Evolutionary conservation across 495 filamentous ascomycete species (phyloP).

Genomic region (Xylaria palmicola): DNA sequence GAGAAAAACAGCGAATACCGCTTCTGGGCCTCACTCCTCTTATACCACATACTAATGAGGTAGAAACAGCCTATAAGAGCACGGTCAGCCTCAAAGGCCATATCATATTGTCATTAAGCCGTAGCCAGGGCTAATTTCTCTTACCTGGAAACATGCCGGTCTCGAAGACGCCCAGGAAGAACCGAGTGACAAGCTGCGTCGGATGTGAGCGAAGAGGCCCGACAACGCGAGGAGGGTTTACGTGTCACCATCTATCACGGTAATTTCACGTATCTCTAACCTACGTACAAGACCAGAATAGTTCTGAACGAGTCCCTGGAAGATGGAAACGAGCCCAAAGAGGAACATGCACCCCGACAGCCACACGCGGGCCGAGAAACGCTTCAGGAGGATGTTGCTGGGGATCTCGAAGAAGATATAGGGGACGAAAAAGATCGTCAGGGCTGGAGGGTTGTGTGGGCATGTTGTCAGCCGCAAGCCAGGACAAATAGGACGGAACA

Average conservation of each 20-base stretch:
- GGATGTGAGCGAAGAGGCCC: background rate
- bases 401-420: constrained; percentile 89
- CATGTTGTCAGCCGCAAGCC: background rate
- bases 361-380: constrained; percentile 79
- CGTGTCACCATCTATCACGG: background rate
- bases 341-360: constrained; percentile 75
- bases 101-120: constrained; percentile 27
- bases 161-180: constrained; percentile 87
- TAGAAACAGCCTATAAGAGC: constrained; percentile 65
- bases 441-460: constrained; percentile 37
- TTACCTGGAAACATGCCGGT: constrained; percentile 80
- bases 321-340: constrained; percentile 74
- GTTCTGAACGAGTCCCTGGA: constrained; percentile 77
- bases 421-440: constrained; percentile 91
- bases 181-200: constrained; percentile 65
- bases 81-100: background rate
- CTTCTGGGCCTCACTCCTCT: constrained; percentile 79
- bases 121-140: constrained; percentile 18
- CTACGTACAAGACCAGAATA: constrained; percentile 62
- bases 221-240: background rate
- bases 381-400: constrained; percentile 83
- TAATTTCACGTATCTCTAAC: background rate
- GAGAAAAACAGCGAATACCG: constrained; percentile 88
- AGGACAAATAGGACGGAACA: background rate
- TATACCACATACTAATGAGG: constrained; percentile 84